Evolutionary conservation across 352 stramenopile genomes (phyloP).

Genomic region (Phytophthora nicotianae): DNA sequence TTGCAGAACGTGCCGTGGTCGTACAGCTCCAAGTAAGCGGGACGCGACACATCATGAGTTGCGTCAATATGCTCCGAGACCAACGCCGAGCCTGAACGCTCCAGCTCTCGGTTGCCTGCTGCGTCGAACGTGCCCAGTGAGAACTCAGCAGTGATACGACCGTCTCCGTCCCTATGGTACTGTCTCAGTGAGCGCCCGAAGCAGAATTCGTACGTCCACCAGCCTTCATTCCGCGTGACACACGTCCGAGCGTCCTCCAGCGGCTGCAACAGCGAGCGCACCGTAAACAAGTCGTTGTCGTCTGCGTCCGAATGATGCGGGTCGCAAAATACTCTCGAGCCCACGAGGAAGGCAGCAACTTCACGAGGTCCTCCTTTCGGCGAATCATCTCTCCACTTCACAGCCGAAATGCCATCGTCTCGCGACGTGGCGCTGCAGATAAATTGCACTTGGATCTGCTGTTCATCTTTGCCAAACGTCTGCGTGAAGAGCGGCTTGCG

Average conservation of each 20-base stretch:
- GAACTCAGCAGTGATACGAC: slow-evolving; percentile 70
- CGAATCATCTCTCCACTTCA: slow-evolving; percentile 39
- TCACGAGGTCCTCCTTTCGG: slow-evolving; percentile 8
- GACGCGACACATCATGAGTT: slow-evolving; percentile 71
- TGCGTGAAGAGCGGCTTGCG: slow-evolving; percentile 73
- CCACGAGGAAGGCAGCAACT: slow-evolving; percentile 60
- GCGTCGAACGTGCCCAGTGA: slow-evolving; percentile 64
- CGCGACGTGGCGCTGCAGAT: slow-evolving; percentile 54
- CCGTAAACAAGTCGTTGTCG: slow-evolving; percentile 53
- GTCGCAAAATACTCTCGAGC: slow-evolving; percentile 73
- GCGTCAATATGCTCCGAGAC: slow-evolving; percentile 81
- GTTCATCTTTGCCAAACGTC: slow-evolving; percentile 35
- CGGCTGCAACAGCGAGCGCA: slow-evolving; percentile 59
- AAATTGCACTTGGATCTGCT: slow-evolving; percentile 67
- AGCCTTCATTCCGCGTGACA: slow-evolving; percentile 81
- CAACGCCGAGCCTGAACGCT: slow-evolving; percentile 46
- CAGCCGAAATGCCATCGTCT: slow-evolving; percentile 55
- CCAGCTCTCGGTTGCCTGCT: slow-evolving; percentile 55
- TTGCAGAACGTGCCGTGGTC: slow-evolving; percentile 73
- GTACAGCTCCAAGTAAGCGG: slow-evolving; percentile 78
- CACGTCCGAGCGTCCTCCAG: slow-evolving; percentile 57
- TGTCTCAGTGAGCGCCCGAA: slow-evolving; percentile 73
- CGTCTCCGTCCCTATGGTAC: slow-evolving; percentile 76
- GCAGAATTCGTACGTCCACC: slow-evolving; percentile 88
- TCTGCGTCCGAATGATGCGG: slow-evolving; percentile 52